Conservation (phyloP, 768 basidiomycete genomes). For the Podaxis carcinomalis region DNA sequence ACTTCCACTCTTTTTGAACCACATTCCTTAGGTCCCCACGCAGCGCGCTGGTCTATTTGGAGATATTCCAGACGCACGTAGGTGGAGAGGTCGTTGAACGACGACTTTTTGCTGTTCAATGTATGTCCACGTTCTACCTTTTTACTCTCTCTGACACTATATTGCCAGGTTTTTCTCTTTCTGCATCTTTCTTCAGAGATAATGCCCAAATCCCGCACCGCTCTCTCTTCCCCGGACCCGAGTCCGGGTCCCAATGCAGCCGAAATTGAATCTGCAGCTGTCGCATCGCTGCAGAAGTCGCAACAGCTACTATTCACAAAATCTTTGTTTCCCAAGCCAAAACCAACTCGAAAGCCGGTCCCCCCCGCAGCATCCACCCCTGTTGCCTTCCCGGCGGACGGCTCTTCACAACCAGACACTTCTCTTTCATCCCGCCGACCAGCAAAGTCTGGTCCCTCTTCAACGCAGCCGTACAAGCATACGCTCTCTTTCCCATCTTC, state of each 20-base stretch:
- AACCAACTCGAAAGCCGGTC: neutral
- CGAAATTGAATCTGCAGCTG: neutral
- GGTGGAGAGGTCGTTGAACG: neutral
- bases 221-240: neutral
- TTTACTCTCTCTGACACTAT: neutral
- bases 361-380: neutral
- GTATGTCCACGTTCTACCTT: neutral
- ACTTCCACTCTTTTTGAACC: slow-evolving; percentile 5
- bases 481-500: neutral
- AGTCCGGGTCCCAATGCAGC: neutral
- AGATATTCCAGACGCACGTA: neutral
- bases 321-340: neutral
- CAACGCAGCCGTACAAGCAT: neutral
- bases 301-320: neutral
- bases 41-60: slow-evolving; percentile 2
- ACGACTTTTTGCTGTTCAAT: neutral
- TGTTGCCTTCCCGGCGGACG: neutral
- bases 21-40: neutral
- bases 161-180: slow-evolving; percentile 1
- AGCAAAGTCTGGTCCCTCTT: neutral
- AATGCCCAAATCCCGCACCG: neutral
- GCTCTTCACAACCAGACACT: neutral
- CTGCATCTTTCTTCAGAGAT: neutral
- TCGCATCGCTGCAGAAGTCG: neutral
- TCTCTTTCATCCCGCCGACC: neutral